Percentiles rank a stretch among this genome's conserved stretches.
These are phyloP conservation scores for Plasmodium inui DNA, from an alignment of 169 alveolate genomes.

Conservation along the genomic window DNA sequence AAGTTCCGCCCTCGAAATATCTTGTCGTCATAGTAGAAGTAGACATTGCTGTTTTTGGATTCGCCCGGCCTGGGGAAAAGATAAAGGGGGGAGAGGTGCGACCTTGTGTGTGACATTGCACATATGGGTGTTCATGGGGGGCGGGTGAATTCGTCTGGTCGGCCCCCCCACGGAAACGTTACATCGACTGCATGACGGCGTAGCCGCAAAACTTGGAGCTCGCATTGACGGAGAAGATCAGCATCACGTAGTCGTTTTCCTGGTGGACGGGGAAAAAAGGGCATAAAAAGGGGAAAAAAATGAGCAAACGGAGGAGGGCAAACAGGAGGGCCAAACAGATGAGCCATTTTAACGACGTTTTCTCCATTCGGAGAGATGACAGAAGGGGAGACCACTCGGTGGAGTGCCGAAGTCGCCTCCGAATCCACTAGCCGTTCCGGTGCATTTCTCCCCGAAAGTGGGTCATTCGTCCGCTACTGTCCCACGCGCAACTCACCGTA, in stretches of 20 bases:
- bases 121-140: background rate
- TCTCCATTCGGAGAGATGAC: background rate
- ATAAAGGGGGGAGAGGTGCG: background rate
- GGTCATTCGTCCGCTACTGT: background rate
- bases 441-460: background rate
- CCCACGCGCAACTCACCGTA: slow-evolving; percentile 1
- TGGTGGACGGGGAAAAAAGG: slow-evolving; percentile 22
- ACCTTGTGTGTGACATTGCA: background rate
- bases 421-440: background rate
- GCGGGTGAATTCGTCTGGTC: background rate
- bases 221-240: slow-evolving; percentile 81
- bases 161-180: background rate
- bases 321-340: background rate
- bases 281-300: background rate
- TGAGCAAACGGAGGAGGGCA: too few species aligned
- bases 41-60: slow-evolving; percentile 66
- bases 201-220: slow-evolving; percentile 81
- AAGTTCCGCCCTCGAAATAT: slow-evolving; percentile 80
- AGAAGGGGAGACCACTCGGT: background rate
- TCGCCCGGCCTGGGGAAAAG: slow-evolving; percentile 80
- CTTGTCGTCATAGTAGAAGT: slow-evolving; percentile 76
- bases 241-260: slow-evolving; percentile 79
- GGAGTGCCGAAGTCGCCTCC: background rate
- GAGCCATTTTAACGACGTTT: background rate
- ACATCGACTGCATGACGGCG: slow-evolving; percentile 81